A percentile compares a stretch with the other conserved stretches of the same genome.
phyloP scores from a whole-genome alignment of 768 basidiomycete genomes.

The Lentinula aciculospora region DNA sequence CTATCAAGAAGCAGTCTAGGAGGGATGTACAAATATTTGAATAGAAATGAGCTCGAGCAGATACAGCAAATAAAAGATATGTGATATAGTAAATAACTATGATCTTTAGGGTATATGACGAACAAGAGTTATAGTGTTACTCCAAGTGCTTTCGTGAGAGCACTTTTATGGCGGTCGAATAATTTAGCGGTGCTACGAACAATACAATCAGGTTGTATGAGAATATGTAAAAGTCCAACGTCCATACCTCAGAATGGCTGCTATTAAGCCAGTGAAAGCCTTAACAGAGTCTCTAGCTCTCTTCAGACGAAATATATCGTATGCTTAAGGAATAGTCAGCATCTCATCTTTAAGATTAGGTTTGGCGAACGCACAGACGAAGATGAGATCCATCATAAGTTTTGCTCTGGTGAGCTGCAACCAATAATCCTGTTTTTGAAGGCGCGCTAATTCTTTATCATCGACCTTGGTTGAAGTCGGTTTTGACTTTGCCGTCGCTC shows the following conservation, averaged over 20 bases:
- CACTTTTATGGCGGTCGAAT: slow-evolving; percentile 64
- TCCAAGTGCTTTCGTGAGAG: slow-evolving; percentile 48
- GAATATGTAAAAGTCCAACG: neutral
- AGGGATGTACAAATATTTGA: neutral
- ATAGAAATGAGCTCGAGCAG: neutral
- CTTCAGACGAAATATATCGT: slow-evolving; percentile 70
- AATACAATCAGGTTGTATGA: neutral
- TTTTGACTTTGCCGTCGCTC: slow-evolving; percentile 64
- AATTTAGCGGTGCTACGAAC: slow-evolving; percentile 60
- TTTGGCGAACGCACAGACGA: slow-evolving; percentile 57
- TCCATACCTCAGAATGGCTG: slow-evolving; percentile 71
- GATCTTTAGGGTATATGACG: neutral
- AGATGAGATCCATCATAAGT: slow-evolving; percentile 79
- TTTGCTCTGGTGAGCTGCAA: slow-evolving; percentile 64
- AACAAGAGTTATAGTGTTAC: neutral
- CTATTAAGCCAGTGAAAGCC: slow-evolving; percentile 59
- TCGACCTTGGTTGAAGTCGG: slow-evolving; percentile 54
- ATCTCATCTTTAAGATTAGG: slow-evolving; percentile 4
- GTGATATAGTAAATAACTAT: neutral
- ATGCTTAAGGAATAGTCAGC: slow-evolving; percentile 35
- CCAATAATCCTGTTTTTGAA: slow-evolving; percentile 75
- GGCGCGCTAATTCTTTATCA: slow-evolving; percentile 61
- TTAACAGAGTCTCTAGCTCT: slow-evolving; percentile 56
- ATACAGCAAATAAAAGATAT: neutral
- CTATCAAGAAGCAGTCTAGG: too few species aligned